These are phyloP conservation scores for Coniochaeta sp. DNA, from an alignment of 2,329 filamentous ascomycete species.

Conservation along the genomic window DNA sequence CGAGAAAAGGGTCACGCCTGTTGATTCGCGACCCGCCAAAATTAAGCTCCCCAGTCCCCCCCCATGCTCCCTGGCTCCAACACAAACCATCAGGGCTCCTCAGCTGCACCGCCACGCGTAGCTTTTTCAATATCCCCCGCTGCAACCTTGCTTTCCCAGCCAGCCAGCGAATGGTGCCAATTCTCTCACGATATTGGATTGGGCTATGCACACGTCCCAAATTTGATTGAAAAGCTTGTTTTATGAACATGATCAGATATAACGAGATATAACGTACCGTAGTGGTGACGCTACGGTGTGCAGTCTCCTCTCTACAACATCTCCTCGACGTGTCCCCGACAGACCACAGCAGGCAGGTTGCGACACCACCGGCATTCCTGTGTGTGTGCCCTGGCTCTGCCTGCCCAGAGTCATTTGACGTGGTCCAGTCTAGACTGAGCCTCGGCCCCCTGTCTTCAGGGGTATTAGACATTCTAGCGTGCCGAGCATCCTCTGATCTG, in stretches of 20 bases:
- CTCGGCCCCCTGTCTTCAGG: not conserved
- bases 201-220: not conserved
- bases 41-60: conserved; percentile 1
- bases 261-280: no score
- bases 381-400: no score
- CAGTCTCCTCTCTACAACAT: no score
- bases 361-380: no score
- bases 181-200: not conserved
- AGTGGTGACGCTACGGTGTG: no score
- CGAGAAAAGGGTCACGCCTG: not conserved
- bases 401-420: not conserved
- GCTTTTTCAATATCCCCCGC: not conserved
- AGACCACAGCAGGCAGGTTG: no score
- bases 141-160: not conserved
- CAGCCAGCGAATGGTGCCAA: not conserved
- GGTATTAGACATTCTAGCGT: not conserved
- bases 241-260: not conserved
- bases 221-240: not conserved
- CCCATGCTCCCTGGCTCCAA: no score
- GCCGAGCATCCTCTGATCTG: not conserved
- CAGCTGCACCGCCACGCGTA: conserved; percentile 1
- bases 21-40: not conserved
- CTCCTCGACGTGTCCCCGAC: no score
- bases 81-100: no score
- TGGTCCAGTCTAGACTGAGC: not conserved